Base-by-base conservation (phyloP, 371 early-diverging fungal species). In the Mucor velutinosus region DNA sequence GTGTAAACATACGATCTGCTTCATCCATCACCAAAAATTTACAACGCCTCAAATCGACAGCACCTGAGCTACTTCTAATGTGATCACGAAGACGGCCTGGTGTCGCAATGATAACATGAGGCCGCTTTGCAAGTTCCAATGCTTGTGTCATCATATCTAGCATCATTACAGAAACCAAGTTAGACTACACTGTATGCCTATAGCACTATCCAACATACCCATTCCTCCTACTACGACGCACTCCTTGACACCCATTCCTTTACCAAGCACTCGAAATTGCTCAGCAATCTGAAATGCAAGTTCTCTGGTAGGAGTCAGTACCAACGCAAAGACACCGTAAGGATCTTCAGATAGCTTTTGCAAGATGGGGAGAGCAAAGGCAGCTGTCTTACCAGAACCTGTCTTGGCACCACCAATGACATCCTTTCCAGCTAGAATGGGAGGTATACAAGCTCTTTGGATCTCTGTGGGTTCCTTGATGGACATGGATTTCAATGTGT, bases 381-480 rank as follows among this genome's bases (percentile, higher is more conserved):
- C 98, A 10, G 99, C 96, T 0, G 99, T 99, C 82, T 99, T 99
- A 70, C 99, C 99, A 1, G 93, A 92, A 64, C 99, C 99, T 0
- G 99, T 99, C 68, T 95, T 93, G 33, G 99, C 99, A 14, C 95
- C 93, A 47, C 99, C 99, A 68, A 99, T 95, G 7, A 97, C 89
- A 76, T 98, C 95, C 64, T 85, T 81, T 66, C 86, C 89, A 19
- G 80, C 80, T 25, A 97, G 76, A 30, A 94, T 86, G 55, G 89
- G 80, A 1, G 89, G 91, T 59, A 97, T 92, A 66, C 95, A 94
- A 15, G 90, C 92, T 29, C 85, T 79, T 76, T 99, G 99, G 73
- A 99, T 98, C 76, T 95, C 99, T 10, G 97, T 97, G 8, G 99
- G 99, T 56, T 81, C 72, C 15, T 76, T 78, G 67, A 98, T 96